Base-by-base conservation (phyloP, 441 rosid genomes). In the Flueggea neowawraea region DNA sequence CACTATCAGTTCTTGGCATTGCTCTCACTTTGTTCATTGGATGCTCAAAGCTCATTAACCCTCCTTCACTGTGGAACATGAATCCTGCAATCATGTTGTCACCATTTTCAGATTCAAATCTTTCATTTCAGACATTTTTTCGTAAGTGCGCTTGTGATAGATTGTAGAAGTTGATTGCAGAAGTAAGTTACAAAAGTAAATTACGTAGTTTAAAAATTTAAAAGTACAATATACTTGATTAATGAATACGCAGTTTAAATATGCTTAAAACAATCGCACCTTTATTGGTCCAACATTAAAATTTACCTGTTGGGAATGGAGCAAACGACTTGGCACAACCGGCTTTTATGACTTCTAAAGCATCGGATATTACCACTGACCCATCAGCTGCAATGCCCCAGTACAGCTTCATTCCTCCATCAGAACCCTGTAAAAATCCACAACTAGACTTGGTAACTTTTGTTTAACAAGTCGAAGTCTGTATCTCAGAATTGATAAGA, bases 311-410 rank as follows among this genome's bases (percentile, higher is more conserved):
- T 13, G 98, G 97, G 66, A 93, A 90, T 36, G 97, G 96, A 12
- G 97, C 96, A 73, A 75, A 93, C 6, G 97, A 88, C 74, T 90
- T 90, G 16, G 90, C 95, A 74, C 98, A 93, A 3, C 98, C 82
- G 57, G 76, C 92, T 71, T 90, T 93, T 1, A 93, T 79, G 16
- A 87, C 82, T 43, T 84, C 85, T 53, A 80, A 49, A 57, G 88
- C 83, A 63, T 90, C 95, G 33, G 88, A 85, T 3, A 93, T 80
- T 1, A 87, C 90, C 22, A 90, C 87, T 22, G 88, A 88, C 33
- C 96, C 98, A 79, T 88, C 97, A 3, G 81, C 96, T 57, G 90
- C 97, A 41, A 93, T 79, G 0, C 97, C 98, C 98, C 98, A 93
- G 50, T 71, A 88, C 16, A 90, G 80, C 73, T 79, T 78, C 62